Percentiles rank a stretch among this genome's conserved stretches.
Evolutionary conservation across 768 basidiomycete genomes (phyloP).

Genomic region (Kwoniella shandongensis): DNA sequence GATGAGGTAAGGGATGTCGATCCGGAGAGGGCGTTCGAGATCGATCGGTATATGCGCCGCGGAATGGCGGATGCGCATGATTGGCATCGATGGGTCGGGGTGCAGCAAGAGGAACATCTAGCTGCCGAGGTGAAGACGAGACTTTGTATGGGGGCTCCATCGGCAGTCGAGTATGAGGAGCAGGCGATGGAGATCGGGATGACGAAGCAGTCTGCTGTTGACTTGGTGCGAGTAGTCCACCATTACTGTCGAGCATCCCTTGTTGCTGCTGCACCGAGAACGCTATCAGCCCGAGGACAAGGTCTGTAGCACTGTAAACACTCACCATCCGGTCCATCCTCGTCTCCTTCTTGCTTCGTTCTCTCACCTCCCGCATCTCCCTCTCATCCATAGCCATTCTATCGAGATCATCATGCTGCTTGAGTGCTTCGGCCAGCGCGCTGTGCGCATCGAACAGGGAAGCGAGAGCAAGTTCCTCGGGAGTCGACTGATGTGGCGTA

Average conservation of each 20-base stretch:
- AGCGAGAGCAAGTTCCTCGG: slow-evolving; percentile 73
- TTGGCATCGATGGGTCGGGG: slow-evolving; percentile 4
- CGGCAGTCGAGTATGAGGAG: slow-evolving; percentile 25
- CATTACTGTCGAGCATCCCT: slow-evolving; percentile 3
- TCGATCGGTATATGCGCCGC: slow-evolving; percentile 32
- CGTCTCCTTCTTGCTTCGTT: slow-evolving; percentile 68
- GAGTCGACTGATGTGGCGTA: slow-evolving; percentile 54
- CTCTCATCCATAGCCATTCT: slow-evolving; percentile 62
- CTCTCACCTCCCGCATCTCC: slow-evolving; percentile 64
- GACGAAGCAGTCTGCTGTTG: slow-evolving; percentile 33
- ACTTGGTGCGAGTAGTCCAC: slow-evolving; percentile 48
- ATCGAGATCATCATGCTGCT: slow-evolving; percentile 75
- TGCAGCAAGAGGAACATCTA: slow-evolving; percentile 18
- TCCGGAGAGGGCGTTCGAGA: slow-evolving; percentile 75
- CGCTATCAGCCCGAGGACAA: not conserved
- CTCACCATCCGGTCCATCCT: slow-evolving; percentile 68
- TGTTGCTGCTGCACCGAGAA: slow-evolving; percentile 1
- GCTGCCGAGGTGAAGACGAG: slow-evolving; percentile 44
- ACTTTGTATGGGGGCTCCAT: slow-evolving; percentile 25
- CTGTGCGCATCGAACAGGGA: slow-evolving; percentile 72
- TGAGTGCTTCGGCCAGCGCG: slow-evolving; percentile 66
- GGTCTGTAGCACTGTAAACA: too few relatives aligned
- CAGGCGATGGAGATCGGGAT: slow-evolving; percentile 51
- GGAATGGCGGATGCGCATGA: slow-evolving; percentile 19
- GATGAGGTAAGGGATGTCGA: slow-evolving; percentile 38